Conservation (phyloP, 2,329 filamentous ascomycete species). For the Teratosphaeria pseudoeucalypti region DNA sequence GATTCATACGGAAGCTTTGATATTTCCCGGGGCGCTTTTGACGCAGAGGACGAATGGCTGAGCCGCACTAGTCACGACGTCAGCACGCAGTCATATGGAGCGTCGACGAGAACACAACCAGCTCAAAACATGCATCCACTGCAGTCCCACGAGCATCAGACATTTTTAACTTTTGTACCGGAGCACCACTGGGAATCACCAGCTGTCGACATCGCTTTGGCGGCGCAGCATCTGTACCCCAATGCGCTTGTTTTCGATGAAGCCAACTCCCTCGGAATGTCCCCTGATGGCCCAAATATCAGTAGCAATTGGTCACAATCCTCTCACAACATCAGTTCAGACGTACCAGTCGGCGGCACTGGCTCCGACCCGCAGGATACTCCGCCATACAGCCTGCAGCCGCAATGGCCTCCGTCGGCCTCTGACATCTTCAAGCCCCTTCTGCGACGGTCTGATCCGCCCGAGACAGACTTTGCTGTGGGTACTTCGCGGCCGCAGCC, state of each 20-base stretch:
- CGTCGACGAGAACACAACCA: not conserved
- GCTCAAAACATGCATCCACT: not conserved
- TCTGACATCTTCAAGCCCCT: not conserved
- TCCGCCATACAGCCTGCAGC: not conserved
- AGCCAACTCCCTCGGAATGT: not conserved
- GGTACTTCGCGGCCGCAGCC: not conserved
- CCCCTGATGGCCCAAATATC: not conserved
- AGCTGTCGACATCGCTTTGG: not conserved
- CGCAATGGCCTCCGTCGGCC: not conserved
- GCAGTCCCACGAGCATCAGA: not conserved
- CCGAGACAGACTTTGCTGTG: not conserved
- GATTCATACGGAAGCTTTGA: not conserved
- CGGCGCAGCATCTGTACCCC: not conserved
- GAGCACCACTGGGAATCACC: not conserved
- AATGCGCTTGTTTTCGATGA: not conserved
- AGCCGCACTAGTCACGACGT: not conserved
- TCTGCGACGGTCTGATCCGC: not conserved
- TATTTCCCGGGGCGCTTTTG: not conserved
- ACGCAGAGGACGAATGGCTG: constrained; percentile 4
- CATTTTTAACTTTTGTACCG: not conserved
- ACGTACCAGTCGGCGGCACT: not conserved
- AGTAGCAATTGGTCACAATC: not conserved
- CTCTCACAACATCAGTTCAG: not conserved
- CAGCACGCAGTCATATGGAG: not conserved
- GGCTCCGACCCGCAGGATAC: not conserved